These are phyloP conservation scores for Ceratobasidium sp. DNA, from an alignment of 1,284 basidiomycete genomes.

Conservation along the genomic window DNA sequence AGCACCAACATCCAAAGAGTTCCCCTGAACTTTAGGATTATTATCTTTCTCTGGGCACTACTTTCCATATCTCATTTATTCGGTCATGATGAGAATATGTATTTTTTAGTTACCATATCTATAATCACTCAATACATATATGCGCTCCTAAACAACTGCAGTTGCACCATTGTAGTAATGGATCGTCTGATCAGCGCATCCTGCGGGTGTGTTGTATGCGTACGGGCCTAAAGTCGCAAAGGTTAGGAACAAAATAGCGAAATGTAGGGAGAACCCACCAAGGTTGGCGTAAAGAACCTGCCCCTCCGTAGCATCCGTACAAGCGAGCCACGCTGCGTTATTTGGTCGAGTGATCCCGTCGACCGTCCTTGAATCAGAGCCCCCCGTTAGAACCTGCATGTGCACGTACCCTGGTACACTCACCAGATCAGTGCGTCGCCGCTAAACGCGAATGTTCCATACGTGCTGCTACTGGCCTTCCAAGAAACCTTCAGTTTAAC, in stretches of 20 bases:
- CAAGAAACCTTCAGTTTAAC: constrained; percentile 64
- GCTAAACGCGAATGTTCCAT: constrained; percentile 50
- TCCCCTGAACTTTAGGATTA: background rate
- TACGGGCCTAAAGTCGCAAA: constrained; percentile 52
- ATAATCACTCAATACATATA: constrained; percentile 11
- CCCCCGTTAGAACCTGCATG: background rate
- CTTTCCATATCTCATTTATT: constrained; percentile 14
- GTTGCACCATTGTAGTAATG: constrained; percentile 68
- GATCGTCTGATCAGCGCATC: constrained; percentile 67
- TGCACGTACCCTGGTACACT: constrained; percentile 41
- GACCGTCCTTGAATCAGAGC: constrained; percentile 25
- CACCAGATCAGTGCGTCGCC: constrained; percentile 51
- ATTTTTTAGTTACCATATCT: constrained; percentile 15
- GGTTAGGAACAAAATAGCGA: constrained; percentile 2
- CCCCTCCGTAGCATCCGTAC: constrained; percentile 62
- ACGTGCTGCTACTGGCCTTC: constrained; percentile 59
- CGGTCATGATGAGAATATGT: background rate
- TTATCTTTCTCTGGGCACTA: background rate
- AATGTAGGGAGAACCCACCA: constrained; percentile 53
- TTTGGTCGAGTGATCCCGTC: constrained; percentile 37
- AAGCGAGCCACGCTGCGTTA: constrained; percentile 51
- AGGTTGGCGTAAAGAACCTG: constrained; percentile 67
- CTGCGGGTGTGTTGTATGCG: constrained; percentile 65
- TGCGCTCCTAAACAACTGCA: constrained; percentile 49
- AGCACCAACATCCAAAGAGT: background rate